Conservation (phyloP, 306 rosid species). For the Casuarina glauca region DNA sequence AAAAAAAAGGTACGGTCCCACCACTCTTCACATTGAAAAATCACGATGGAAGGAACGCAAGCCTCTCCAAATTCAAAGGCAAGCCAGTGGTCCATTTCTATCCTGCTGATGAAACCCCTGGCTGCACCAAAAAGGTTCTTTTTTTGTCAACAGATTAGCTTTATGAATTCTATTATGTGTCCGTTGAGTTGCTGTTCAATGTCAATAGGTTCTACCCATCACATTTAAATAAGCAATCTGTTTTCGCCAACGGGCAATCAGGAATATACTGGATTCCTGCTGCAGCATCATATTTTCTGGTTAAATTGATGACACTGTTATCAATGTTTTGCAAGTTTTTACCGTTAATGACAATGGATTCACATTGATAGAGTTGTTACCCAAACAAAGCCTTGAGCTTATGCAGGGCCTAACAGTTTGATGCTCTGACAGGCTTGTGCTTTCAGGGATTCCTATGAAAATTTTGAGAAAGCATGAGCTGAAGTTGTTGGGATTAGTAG, state of each 20-base stretch:
- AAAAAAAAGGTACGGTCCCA: conserved; percentile 72
- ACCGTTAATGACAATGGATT: not conserved
- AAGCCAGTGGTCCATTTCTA: conserved; percentile 89
- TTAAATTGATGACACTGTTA: not conserved
- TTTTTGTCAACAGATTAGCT: not conserved
- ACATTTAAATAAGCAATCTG: too few species aligned
- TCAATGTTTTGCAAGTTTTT: not conserved
- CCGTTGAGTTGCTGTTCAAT: too few species aligned
- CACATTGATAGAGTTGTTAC: not conserved
- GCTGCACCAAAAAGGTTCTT: conserved; percentile 92
- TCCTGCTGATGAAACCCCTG: conserved; percentile 97
- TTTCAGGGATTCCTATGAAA: conserved; percentile 97
- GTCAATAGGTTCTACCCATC: too few species aligned
- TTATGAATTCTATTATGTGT: not conserved
- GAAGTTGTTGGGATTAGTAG: conserved; percentile 91
- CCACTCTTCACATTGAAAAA: conserved; percentile 82
- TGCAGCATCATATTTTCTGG: not conserved
- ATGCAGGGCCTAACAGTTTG: conserved; percentile 15
- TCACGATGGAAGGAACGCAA: conserved; percentile 75
- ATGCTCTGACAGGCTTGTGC: conserved; percentile 75
- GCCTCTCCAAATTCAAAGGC: conserved; percentile 79
- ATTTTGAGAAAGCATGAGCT: conserved; percentile 97
- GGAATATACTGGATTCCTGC: not conserved
- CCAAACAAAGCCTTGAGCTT: not conserved
- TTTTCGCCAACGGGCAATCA: too few species aligned